Conservation (phyloP, 2,329 filamentous ascomycete genomes). For the Colletotrichum lindemuthianum region DNA sequence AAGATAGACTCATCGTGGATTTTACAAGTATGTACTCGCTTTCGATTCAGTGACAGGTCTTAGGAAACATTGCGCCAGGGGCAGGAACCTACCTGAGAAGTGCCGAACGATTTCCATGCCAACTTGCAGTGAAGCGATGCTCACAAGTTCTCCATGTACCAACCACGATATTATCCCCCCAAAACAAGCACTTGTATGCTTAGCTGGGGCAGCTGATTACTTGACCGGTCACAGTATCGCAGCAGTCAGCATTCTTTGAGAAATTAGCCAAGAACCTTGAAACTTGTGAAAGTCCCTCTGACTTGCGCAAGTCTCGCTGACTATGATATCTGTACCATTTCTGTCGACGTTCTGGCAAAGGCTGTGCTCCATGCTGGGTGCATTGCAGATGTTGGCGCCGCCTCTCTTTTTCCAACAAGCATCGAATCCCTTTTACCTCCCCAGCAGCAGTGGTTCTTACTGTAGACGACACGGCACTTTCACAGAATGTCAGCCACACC, state of each 20-base stretch:
- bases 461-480: neutral
- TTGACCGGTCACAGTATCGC: neutral
- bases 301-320: slow-evolving; percentile 4
- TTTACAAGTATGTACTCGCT: too few species aligned
- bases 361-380: neutral
- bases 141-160: too few species aligned
- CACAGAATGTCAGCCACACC: too few species aligned
- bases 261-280: neutral
- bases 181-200: neutral
- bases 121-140: too few species aligned
- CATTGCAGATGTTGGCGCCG: neutral
- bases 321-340: neutral
- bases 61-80: too few species aligned
- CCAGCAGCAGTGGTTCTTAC: neutral
- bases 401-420: neutral
- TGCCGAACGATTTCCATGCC: too few species aligned
- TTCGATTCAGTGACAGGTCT: too few species aligned
- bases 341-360: neutral
- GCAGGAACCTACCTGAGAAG: too few species aligned
- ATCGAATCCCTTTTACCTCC: neutral
- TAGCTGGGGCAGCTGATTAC: neutral
- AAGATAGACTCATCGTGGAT: too few species aligned
- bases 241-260: neutral
- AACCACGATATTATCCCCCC: neutral
- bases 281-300: rapidly evolving